Percentiles rank a stretch among this genome's conserved stretches.
Conservation (phyloP, 441 rosid species). For the Isatis lusitanica region DNA sequence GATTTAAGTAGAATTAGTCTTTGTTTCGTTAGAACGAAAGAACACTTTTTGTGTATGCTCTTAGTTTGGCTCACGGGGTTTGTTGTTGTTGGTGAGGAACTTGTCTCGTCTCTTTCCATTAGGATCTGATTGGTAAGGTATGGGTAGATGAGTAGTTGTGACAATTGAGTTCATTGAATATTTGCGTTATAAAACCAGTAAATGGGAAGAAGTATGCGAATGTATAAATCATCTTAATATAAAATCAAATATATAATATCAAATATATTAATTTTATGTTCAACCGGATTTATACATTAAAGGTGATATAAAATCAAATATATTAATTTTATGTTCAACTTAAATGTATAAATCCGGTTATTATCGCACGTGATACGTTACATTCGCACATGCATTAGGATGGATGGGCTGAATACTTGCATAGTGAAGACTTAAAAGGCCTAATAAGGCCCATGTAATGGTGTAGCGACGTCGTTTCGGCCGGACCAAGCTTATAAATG, state of each 20-base stretch:
- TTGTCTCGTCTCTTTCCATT: constrained; percentile 6
- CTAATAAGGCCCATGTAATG: background rate
- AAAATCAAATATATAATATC: no score
- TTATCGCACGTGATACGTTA: background rate
- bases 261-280: no score
- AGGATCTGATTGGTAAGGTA: background rate
- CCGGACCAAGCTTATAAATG: constrained; percentile 27
- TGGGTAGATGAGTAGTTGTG: constrained; percentile 4
- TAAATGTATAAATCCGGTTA: constrained; percentile 4
- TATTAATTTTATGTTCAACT: no score
- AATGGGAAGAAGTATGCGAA: no score
- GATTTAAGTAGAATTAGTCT: background rate
- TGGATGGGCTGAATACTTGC: constrained; percentile 7
- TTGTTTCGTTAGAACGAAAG: constrained; percentile 9
- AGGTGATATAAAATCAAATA: no score
- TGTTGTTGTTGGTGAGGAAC: constrained; percentile 28
- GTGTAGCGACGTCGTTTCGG: background rate
- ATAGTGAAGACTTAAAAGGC: background rate
- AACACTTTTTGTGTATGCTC: background rate
- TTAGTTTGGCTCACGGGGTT: background rate
- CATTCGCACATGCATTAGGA: background rate
- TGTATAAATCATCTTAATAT: no score
- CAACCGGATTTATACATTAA: no score
- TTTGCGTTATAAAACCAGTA: no score
- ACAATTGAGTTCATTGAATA: no score